phyloP scores from a whole-genome alignment of 2,329 filamentous ascomycete genomes.

The Penicillium frequentans region DNA sequence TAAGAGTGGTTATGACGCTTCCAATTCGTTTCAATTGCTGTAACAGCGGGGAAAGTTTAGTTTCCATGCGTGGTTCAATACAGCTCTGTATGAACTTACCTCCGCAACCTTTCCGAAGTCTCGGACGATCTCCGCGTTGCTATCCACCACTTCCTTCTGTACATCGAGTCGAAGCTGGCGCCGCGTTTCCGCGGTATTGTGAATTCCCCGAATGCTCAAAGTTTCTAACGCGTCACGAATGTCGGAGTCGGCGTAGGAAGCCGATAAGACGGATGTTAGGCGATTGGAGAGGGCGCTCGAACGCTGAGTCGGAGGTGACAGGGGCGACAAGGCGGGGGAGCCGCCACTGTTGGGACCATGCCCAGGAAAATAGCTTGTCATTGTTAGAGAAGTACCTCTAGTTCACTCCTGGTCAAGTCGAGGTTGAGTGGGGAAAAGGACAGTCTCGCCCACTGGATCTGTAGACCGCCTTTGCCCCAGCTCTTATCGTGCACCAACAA shows the following conservation, averaged over 20 bases:
- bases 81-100: slow-evolving; percentile 49
- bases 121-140: slow-evolving; percentile 82
- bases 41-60: slow-evolving; percentile 21
- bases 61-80: neutral
- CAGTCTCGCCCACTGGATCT: slow-evolving; percentile 7
- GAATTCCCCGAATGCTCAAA: slow-evolving; percentile 68
- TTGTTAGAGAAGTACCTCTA: slow-evolving; percentile 15
- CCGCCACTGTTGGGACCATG: slow-evolving; percentile 26
- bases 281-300: slow-evolving; percentile 74
- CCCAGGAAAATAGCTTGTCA: slow-evolving; percentile 38
- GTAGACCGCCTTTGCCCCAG: slow-evolving; percentile 23
- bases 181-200: slow-evolving; percentile 75
- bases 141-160: slow-evolving; percentile 88
- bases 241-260: slow-evolving; percentile 88
- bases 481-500: slow-evolving; percentile 20
- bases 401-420: neutral
- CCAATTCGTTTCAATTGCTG: slow-evolving; percentile 88
- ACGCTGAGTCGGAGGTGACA: slow-evolving; percentile 35
- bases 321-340: slow-evolving; percentile 28
- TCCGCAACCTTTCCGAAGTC: slow-evolving; percentile 90
- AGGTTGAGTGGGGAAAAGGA: slow-evolving; percentile 24
- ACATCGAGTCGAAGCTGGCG: slow-evolving; percentile 78
- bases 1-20: slow-evolving; percentile 72
- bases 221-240: slow-evolving; percentile 81
- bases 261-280: slow-evolving; percentile 80